Evolutionary conservation across 1,284 basidiomycete genomes (phyloP).

Genomic region (Tilletia caries): DNA sequence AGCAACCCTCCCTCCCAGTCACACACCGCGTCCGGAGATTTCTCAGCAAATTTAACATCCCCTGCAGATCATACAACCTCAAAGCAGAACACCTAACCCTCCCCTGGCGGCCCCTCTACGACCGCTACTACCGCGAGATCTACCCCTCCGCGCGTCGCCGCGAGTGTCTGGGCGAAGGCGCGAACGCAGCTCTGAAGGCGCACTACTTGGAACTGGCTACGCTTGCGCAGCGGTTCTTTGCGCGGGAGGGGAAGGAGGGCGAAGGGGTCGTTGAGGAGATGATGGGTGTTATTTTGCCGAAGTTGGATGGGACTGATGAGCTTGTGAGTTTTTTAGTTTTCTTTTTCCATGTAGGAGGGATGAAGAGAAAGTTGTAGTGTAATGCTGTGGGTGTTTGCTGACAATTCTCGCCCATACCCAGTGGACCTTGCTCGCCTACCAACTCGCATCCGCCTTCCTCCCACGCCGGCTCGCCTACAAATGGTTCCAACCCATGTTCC

Average conservation of each 20-base stretch:
- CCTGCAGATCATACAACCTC: neutral
- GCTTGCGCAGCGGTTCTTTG: slow-evolving; percentile 76
- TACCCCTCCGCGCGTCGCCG: slow-evolving; percentile 66
- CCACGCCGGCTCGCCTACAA: slow-evolving; percentile 32
- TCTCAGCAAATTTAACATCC: neutral
- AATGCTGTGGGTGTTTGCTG: too few relatives aligned
- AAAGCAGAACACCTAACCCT: slow-evolving; percentile 61
- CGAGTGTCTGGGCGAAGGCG: slow-evolving; percentile 58
- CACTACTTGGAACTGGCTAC: slow-evolving; percentile 74
- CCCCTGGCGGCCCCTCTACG: slow-evolving; percentile 81
- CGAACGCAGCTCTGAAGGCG: slow-evolving; percentile 67
- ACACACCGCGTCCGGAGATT: neutral
- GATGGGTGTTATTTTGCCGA: slow-evolving; percentile 70
- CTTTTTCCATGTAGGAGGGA: too few relatives aligned
- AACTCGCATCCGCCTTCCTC: slow-evolving; percentile 21
- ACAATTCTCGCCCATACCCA: too few relatives aligned
- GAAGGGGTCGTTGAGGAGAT: slow-evolving; percentile 67
- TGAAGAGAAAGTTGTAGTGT: too few relatives aligned
- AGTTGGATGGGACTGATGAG: slow-evolving; percentile 67
- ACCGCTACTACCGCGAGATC: slow-evolving; percentile 74
- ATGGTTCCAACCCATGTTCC: slow-evolving; percentile 60
- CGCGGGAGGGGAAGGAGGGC: slow-evolving; percentile 63
- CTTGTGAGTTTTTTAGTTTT: slow-evolving; percentile 63
- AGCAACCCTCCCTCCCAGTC: neutral
- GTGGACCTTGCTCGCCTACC: neutral